Evolutionary conservation across 2,329 filamentous ascomycete genomes (phyloP).

Genomic region (Fusarium zealandicum): DNA sequence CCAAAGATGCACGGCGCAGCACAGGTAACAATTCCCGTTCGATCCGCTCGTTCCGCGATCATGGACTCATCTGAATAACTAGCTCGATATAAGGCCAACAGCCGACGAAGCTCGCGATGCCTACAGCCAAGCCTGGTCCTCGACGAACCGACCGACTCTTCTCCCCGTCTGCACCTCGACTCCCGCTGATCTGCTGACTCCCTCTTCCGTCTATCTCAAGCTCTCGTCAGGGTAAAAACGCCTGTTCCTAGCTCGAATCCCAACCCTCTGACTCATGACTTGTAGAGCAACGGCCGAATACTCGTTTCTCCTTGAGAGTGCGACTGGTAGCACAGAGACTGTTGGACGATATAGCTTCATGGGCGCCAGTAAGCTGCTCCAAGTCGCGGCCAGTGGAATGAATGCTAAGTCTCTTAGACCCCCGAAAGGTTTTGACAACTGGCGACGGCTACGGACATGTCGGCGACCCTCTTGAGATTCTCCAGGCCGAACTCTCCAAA

Average conservation of each 20-base stretch:
- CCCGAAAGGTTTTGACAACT: conserved; percentile 82
- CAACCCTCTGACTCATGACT: conserved; percentile 28
- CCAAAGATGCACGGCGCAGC: conserved; percentile 36
- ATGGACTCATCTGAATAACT: conserved; percentile 4
- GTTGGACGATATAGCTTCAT: conserved; percentile 97
- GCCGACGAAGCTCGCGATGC: conserved; percentile 41
- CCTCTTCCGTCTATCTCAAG: conserved; percentile 94
- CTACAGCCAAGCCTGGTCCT: conserved; percentile 37
- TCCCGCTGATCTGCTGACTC: conserved; percentile 90
- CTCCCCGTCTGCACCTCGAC: conserved; percentile 85
- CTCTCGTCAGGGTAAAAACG: conserved; percentile 52
- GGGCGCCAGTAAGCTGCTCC: conserved; percentile 61
- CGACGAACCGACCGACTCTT: conserved; percentile 64
- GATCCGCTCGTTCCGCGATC: not conserved
- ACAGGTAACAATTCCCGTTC: conserved; percentile 25
- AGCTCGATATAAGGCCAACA: conserved; percentile 41
- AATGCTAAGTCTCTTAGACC: conserved; percentile 52
- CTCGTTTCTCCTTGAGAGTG: conserved; percentile 96
- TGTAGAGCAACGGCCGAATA: conserved; percentile 64
- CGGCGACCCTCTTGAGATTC: conserved; percentile 81
- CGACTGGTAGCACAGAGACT: conserved; percentile 79
- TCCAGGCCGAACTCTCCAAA: conserved; percentile 81
- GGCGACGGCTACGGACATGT: conserved; percentile 86
- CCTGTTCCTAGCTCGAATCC: not conserved
- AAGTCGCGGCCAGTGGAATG: not conserved